These are phyloP conservation scores for Claviceps maximensis DNA, from an alignment of 2,329 filamentous ascomycete genomes.

Conservation along the genomic window DNA sequence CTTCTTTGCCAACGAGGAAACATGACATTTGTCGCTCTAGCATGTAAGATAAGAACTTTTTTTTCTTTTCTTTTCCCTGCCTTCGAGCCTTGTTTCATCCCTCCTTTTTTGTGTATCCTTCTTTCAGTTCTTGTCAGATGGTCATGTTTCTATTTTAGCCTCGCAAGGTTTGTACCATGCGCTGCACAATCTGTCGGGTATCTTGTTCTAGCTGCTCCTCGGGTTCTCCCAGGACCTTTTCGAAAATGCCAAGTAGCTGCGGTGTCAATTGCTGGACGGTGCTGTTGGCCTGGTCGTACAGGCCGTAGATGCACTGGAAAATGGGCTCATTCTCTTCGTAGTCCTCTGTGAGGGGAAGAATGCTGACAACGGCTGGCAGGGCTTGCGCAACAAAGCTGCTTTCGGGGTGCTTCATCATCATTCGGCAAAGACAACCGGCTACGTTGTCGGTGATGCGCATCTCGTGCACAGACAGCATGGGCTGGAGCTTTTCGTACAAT, in stretches of 20 bases:
- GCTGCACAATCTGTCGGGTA: constrained; percentile 52
- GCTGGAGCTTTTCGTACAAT: constrained; percentile 77
- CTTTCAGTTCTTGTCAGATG: neutral
- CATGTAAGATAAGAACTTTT: neutral
- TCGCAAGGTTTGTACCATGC: constrained; percentile 40
- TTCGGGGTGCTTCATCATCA: constrained; percentile 84
- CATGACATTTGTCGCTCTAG: neutral
- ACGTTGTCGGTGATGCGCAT: constrained; percentile 86
- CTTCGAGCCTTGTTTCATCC: neutral
- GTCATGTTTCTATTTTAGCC: neutral
- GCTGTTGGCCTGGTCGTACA: constrained; percentile 61
- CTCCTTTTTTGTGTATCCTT: neutral
- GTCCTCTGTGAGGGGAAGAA: constrained; percentile 82
- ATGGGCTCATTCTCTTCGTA: constrained; percentile 94
- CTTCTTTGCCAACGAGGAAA: neutral
- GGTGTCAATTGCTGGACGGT: constrained; percentile 58
- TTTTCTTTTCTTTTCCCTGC: neutral
- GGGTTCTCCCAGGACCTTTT: constrained; percentile 57
- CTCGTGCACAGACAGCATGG: constrained; percentile 63
- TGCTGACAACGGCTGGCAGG: constrained; percentile 62
- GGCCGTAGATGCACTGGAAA: constrained; percentile 76
- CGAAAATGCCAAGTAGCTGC: constrained; percentile 56
- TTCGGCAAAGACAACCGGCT: constrained; percentile 76
- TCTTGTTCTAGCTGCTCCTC: constrained; percentile 64
- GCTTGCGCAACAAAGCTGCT: constrained; percentile 69